Evolutionary conservation across 495 filamentous ascomycete species (phyloP), one percentile per base, ranked within the genome.

Genomic region (Hypoxylon subgilvum): DNA sequence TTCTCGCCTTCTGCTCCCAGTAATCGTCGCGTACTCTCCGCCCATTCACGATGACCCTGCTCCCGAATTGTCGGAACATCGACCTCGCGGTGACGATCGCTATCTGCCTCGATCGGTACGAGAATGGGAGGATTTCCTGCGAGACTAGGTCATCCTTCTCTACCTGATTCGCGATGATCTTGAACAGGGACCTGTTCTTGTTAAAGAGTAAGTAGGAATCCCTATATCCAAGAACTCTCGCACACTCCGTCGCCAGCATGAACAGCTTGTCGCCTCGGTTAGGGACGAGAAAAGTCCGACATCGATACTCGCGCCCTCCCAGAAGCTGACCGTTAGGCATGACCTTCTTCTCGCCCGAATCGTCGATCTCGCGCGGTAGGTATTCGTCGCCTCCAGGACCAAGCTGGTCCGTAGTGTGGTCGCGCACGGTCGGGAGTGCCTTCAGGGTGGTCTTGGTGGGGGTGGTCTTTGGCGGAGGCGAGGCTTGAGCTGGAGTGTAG

Each of bases 61-160:
- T 96, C n/a, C 94, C 94, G 69, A 99, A 99, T 72, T 99, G 94
- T 13, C 94, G 87, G 70, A 97, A 99, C 94, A 99, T 99, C 39
- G 94, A 97, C 57, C 89, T 86, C n/a, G 94, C 94, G 2, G 94
- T 97, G 22, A 99, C 94, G 52, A 99, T 97, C 19, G 94, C 95
- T 54, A 97, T 99, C 74, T 99, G 94, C 32, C 94, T 88, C 5
- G 94, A 99, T 16, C 95, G 85, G 66, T 99, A 99, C 17, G 94
- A 97, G 73, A 97, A 99, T 0, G 95, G 95, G 22, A 99, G 76
- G 46, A 97, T 92, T 66, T 97, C 94, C 73, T 97, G 91, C 50
- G 86, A 79, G 28, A 99, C 97, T 5, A 99, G 76, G 70, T 97
- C 91, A 66, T 97, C 94, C 76, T 97, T 99, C 73, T 99, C 94